Evolutionary conservation across 1,284 basidiomycete species (phyloP).

Genomic region (Ustilago shanxiensis): DNA sequence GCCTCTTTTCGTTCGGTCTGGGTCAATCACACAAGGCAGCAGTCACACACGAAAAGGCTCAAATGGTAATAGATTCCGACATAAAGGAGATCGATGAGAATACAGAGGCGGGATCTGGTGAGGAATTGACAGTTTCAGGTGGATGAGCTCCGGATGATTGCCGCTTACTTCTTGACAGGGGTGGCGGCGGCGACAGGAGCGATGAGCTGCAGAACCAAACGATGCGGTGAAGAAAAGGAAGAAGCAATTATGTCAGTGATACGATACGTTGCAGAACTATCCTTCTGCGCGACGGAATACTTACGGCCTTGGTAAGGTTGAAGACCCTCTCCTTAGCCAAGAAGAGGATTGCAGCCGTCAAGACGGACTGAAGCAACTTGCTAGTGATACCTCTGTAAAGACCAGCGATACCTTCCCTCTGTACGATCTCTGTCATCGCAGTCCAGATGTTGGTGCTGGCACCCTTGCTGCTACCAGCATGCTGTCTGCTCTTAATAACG

Average conservation of each 20-base stretch:
- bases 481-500: conserved; percentile 69
- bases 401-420: conserved; percentile 63
- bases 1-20: neutral
- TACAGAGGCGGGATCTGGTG: neutral
- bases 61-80: neutral
- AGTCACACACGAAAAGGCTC: neutral
- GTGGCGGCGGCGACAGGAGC: conserved; percentile 40
- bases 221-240: neutral
- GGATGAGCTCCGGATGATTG: neutral
- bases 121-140: neutral
- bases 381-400: conserved; percentile 68
- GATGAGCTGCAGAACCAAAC: conserved; percentile 5
- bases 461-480: conserved; percentile 58
- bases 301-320: conserved; percentile 52
- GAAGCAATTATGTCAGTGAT: neutral
- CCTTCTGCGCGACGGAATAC: neutral
- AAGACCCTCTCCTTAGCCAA: conserved; percentile 68
- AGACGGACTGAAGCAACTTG: conserved; percentile 67
- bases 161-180: conserved; percentile 36
- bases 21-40: neutral
- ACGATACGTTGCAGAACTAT: too few species aligned
- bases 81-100: neutral
- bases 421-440: conserved; percentile 68
- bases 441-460: conserved; percentile 65
- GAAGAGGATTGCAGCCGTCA: conserved; percentile 69